Evolutionary conservation across 306 rosid species (phyloP), one percentile per base, ranked within the genome.

Genomic region (Vigna mungo): DNA sequence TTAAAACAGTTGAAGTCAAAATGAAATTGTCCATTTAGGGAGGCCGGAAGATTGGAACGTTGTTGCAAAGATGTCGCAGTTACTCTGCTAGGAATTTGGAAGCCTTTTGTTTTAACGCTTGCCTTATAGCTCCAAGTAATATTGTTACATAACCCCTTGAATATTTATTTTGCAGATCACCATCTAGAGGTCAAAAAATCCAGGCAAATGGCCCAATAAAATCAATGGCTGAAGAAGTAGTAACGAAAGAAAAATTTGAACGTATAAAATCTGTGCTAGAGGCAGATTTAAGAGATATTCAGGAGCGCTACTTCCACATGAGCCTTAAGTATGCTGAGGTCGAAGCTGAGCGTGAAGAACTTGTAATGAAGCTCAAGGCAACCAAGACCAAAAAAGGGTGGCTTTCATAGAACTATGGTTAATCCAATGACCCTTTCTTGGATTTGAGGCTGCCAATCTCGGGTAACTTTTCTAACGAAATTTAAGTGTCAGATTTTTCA

Each of bases 241-340:
- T 82, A 82, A 84, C 86, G 1, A 92, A 83, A 72, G 94, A 88
- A 84, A 82, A 9, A 70, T 83, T 73, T 60, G 97, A 90, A 69
- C 74, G 80, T 68, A 84, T 86, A 52, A 92, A 85, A 78, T 88
- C 92, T 66, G 81, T 68, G 74, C 90, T 95, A n/a, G 98, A 92
- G 88, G 87, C 82, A 62, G 98, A 95, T 79, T 75, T 95, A 77
- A 84, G 80, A 77, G 99, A 95, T 74, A 83, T 95, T 82, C 90
- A 83, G 16, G 97, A 95, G 76, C 96, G 97, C 25, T 95, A 92
- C 86, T 80, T 82, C 74, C 83, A 84, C 87, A 90, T 95, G 91
- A 95, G 99, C 90, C 97, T 95, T 43, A 88, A 89, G 86, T 95
- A 90, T 48, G 99, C 97, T 0, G 97, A 95, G 83, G 99, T 86